phyloP scores from a whole-genome alignment of 208 protist genomes.

The Vickermania ingenoplastis region DNA sequence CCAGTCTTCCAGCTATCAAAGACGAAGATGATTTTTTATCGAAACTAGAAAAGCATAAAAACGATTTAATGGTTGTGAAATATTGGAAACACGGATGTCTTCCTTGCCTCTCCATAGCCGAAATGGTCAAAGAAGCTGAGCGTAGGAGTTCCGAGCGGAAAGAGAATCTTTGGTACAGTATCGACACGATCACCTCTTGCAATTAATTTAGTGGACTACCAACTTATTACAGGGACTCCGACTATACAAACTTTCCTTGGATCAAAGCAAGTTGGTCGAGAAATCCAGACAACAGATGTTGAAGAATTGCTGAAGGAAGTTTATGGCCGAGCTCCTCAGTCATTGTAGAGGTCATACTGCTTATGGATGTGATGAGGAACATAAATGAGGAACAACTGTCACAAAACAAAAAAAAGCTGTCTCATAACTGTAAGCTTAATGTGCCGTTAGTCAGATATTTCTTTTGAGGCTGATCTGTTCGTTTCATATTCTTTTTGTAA shows the following conservation, averaged over 20 bases:
- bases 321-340: conserved; percentile 23
- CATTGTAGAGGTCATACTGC: too few species aligned
- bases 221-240: conserved; percentile 84
- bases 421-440: too few species aligned
- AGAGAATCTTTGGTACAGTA: conserved; percentile 76
- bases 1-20: conserved; percentile 70
- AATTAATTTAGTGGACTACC: conserved; percentile 67
- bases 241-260: conserved; percentile 84
- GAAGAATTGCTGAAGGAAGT: conserved; percentile 80
- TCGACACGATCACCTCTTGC: conserved; percentile 71
- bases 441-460: too few species aligned
- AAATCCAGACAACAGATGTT: conserved; percentile 71
- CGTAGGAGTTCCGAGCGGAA: conserved; percentile 36
- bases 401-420: too few species aligned
- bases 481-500: too few species aligned
- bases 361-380: too few species aligned
- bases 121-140: conserved; percentile 87
- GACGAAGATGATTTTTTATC: conserved; percentile 77
- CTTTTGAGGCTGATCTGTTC: too few species aligned
- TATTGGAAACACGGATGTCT: conserved; percentile 91
- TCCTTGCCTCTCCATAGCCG: conserved; percentile 81
- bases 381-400: too few species aligned
- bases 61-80: conserved; percentile 88
- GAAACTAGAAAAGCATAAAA: conserved; percentile 80
- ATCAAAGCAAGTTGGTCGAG: conserved; percentile 72